Evolutionary conservation across 2,329 filamentous ascomycete species (phyloP).

Genomic region (Trichoderma simmonsii): DNA sequence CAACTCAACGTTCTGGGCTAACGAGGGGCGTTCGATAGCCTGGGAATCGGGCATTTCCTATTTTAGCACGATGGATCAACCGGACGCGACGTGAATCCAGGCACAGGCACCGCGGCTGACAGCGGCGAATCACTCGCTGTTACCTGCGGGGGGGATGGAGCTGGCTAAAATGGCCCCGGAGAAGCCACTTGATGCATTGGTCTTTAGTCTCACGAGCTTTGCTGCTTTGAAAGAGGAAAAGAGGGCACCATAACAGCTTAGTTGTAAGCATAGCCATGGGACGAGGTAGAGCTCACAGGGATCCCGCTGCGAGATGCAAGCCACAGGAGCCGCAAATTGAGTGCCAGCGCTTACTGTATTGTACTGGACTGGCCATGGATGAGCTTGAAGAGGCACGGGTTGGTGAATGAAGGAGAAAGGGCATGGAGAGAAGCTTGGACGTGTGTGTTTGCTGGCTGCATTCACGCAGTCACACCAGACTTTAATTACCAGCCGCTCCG

Average conservation of each 20-base stretch:
- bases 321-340: constrained; percentile 3
- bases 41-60: constrained; percentile 16
- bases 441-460: not conserved
- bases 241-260: not conserved
- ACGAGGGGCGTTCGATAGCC: constrained; percentile 13
- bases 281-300: not conserved
- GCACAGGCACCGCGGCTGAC: constrained; percentile 3
- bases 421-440: not conserved
- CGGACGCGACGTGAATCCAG: not conserved
- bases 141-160: not conserved
- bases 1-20: not conserved
- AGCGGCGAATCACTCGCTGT: not conserved
- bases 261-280: not conserved
- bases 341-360: not conserved
- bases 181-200: not conserved
- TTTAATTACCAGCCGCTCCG: not conserved
- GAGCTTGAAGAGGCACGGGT: not conserved
- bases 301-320: not conserved
- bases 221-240: not conserved
- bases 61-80: constrained; percentile 7
- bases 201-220: not conserved
- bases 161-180: not conserved
- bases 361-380: not conserved
- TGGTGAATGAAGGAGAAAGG: not conserved
- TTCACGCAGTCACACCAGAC: not conserved